Evolutionary conservation across 2,329 filamentous ascomycete species (phyloP).

Genomic region (Trichophyton rubrum): DNA sequence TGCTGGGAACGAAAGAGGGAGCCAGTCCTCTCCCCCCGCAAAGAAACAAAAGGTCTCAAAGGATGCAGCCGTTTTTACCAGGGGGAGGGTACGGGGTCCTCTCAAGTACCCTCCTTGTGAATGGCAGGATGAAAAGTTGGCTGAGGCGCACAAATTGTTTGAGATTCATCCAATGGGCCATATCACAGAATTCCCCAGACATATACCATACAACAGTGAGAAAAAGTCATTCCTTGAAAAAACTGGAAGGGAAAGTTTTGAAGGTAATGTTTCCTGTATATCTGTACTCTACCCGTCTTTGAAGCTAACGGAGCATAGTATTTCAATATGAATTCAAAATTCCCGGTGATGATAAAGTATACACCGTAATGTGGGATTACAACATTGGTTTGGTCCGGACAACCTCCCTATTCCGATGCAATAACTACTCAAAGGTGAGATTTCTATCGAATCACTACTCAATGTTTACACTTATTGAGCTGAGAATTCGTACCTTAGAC

Average conservation of each 20-base stretch:
- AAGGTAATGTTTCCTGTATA: constrained; percentile 3
- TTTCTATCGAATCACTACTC: background rate
- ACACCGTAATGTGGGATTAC: constrained; percentile 92
- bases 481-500: constrained; percentile 45
- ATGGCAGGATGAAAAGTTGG: constrained; percentile 45
- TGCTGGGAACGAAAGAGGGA: constrained; percentile 29
- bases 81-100: constrained; percentile 50
- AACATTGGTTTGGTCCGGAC: constrained; percentile 87
- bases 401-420: constrained; percentile 88
- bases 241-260: constrained; percentile 61
- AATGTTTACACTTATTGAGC: background rate
- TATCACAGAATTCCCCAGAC: constrained; percentile 51
- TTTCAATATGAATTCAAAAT: constrained; percentile 73
- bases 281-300: background rate
- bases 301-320: constrained; percentile 38
- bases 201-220: constrained; percentile 88
- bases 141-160: constrained; percentile 49
- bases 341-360: constrained; percentile 53
- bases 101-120: constrained; percentile 68
- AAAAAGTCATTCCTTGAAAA: constrained; percentile 81
- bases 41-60: constrained; percentile 50
- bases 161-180: constrained; percentile 51
- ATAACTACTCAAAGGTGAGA: constrained; percentile 70
- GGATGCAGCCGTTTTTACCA: constrained; percentile 50
- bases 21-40: constrained; percentile 15